Evolutionary conservation across 2,329 filamentous ascomycete genomes (phyloP).

Genomic region (Aspergillus texensis): DNA sequence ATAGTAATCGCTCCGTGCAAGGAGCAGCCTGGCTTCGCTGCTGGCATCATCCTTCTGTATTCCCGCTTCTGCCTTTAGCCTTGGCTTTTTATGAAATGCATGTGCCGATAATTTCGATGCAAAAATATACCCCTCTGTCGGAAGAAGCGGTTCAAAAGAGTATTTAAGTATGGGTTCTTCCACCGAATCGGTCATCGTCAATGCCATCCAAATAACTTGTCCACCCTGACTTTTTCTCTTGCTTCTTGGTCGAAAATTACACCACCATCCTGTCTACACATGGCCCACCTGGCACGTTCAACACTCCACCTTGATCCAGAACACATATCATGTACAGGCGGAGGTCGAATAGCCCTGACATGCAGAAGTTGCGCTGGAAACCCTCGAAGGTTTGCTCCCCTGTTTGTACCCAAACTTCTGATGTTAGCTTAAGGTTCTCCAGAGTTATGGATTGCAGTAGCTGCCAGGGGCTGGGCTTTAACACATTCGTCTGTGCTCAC

Average conservation of each 20-base stretch:
- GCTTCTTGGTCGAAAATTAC: not conserved
- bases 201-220: not conserved
- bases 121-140: slow-evolving; percentile 2
- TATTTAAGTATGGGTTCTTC: not conserved
- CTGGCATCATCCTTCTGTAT: slow-evolving; percentile 11
- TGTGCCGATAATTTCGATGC: slow-evolving; percentile 7
- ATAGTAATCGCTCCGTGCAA: slow-evolving; percentile 19
- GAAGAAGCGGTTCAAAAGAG: not conserved
- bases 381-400: slow-evolving; percentile 34
- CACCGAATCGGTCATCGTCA: not conserved
- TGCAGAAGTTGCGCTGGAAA: slow-evolving; percentile 42
- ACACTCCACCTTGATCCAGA: slow-evolving; percentile 32
- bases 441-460: slow-evolving; percentile 30
- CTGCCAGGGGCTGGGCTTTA: slow-evolving; percentile 36
- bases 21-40: slow-evolving; percentile 20
- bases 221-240: not conserved
- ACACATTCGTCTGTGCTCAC: slow-evolving; percentile 32
- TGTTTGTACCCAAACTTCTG: not conserved
- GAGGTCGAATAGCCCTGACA: slow-evolving; percentile 33
- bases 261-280: slow-evolving; percentile 11
- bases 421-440: not conserved
- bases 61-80: slow-evolving; percentile 4
- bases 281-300: slow-evolving; percentile 23
- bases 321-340: slow-evolving; percentile 38
- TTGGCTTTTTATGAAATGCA: not conserved